These are phyloP conservation scores for Hyphopichia burtonii DNA, from an alignment of 1,139 yeast genomes.

Conservation along the genomic window DNA sequence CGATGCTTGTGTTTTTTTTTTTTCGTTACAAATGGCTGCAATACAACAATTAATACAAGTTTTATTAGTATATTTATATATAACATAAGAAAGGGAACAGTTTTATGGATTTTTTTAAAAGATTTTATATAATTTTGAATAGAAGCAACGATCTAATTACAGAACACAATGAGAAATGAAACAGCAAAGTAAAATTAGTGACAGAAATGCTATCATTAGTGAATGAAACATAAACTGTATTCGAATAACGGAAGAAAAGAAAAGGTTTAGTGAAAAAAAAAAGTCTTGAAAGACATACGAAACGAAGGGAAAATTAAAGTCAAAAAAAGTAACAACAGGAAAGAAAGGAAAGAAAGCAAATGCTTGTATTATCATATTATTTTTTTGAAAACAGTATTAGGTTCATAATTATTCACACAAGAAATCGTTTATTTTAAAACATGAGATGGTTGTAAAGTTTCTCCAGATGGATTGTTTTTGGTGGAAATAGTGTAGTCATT, in stretches of 20 bases:
- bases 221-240: background rate
- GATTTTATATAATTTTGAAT: no score
- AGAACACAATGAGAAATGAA: background rate
- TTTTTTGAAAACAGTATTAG: no score
- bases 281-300: background rate
- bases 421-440: background rate
- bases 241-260: background rate
- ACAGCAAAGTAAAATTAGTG: background rate
- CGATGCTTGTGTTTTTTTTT: no score
- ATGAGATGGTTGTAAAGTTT: conserved; percentile 4
- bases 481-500: background rate
- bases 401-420: background rate
- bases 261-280: background rate
- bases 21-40: background rate
- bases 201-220: background rate
- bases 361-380: background rate
- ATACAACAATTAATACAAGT: background rate
- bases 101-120: no score
- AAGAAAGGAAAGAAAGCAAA: background rate
- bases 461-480: background rate
- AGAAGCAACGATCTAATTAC: background rate
- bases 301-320: background rate
- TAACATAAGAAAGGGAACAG: no score
- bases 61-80: no score
- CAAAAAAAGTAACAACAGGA: background rate